A percentile compares a stretch with the other conserved stretches of the same genome.
Conservation (phyloP, 1,284 basidiomycete species). For the Naganishia sp. region DNA sequence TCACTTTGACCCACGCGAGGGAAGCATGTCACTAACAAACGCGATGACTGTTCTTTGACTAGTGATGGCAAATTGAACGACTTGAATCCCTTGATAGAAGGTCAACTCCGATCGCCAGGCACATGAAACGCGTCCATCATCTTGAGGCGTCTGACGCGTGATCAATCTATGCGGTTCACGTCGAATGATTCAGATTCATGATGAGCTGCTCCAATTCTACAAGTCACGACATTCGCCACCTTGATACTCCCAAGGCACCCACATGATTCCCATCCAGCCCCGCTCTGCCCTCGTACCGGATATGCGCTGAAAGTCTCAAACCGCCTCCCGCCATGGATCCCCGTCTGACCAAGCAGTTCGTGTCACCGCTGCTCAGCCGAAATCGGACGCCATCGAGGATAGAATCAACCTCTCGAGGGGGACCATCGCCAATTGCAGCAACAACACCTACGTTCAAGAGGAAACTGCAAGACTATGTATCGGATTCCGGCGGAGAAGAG, state of each 20-base stretch:
- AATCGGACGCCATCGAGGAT: constrained; percentile 2
- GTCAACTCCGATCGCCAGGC: not conserved
- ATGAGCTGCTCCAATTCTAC: no score
- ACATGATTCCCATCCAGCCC: no score
- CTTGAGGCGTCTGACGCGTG: no score
- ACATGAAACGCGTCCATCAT: not conserved
- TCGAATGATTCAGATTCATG: no score
- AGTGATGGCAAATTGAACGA: not conserved
- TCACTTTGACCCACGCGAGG: not conserved
- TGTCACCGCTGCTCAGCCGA: constrained; percentile 29
- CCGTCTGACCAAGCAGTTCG: constrained; percentile 32
- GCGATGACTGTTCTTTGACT: not conserved
- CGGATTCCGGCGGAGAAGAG: constrained; percentile 32
- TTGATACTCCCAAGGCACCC: no score
- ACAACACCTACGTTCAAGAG: constrained; percentile 24
- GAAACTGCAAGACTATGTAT: constrained; percentile 29
- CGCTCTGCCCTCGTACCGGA: no score
- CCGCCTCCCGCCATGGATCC: constrained; percentile 20
- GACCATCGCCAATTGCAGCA: constrained; percentile 7
- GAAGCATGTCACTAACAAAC: not conserved
- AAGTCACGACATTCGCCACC: no score
- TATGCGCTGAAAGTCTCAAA: no score
- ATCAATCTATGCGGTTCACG: no score
- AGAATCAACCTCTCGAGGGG: not conserved
- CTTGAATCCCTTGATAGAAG: not conserved